A percentile compares a stretch with the other conserved stretches of the same genome.
Conservation (phyloP, 2,329 filamentous ascomycete genomes). For the Thelonectria discophora region DNA sequence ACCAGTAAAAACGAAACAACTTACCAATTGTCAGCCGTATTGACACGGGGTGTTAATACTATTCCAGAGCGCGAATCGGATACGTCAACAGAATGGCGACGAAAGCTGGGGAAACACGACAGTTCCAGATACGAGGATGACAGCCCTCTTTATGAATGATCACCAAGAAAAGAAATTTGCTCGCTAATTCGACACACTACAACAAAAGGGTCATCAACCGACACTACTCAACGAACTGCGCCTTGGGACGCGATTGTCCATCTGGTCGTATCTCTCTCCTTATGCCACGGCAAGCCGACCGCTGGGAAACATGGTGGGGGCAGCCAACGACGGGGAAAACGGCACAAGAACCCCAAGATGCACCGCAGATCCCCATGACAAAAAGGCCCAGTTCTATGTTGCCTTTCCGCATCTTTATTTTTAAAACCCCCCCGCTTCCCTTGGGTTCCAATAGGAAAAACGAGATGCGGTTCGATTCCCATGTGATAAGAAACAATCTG, state of each 20-base stretch:
- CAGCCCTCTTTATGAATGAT: slow-evolving; percentile 12
- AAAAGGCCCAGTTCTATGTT: neutral
- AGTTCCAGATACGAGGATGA: neutral
- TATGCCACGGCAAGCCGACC: slow-evolving; percentile 15
- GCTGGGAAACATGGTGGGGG: too few relatives aligned
- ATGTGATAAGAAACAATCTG: slow-evolving; percentile 17
- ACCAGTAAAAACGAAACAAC: neutral
- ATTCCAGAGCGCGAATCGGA: neutral
- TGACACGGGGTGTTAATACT: neutral
- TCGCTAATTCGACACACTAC: neutral
- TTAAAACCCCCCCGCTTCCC: neutral
- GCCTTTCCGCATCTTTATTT: neutral
- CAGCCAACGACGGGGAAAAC: neutral
- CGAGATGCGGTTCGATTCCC: neutral
- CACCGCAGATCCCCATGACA: neutral
- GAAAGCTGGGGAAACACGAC: neutral
- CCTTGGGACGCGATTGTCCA: neutral
- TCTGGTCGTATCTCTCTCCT: neutral
- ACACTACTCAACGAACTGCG: neutral
- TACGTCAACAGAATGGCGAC: neutral
- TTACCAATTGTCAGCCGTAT: neutral
- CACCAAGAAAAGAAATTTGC: slow-evolving; percentile 1
- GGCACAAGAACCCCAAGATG: neutral
- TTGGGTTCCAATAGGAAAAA: neutral
- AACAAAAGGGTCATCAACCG: neutral